Conservation (phyloP, 768 basidiomycete species). For the Vararia minispora region DNA sequence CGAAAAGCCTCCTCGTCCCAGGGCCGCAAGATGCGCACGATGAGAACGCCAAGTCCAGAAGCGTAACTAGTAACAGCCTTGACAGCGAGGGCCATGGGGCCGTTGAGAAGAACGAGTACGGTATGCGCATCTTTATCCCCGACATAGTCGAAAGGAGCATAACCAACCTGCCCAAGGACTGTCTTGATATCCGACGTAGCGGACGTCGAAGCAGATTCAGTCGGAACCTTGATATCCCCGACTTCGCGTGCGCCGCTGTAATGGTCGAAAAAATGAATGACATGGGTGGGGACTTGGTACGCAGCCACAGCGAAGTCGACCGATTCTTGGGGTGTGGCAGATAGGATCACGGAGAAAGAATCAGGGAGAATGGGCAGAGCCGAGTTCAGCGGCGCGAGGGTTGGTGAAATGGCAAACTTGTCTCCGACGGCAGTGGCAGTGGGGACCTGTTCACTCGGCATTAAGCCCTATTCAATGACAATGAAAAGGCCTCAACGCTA, state of each 20-base stretch:
- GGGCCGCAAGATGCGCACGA: slow-evolving; percentile 73
- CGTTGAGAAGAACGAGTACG: slow-evolving; percentile 64
- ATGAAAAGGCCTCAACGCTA: too few relatives aligned
- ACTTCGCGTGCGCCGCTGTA: slow-evolving; percentile 68
- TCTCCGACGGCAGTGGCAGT: slow-evolving; percentile 56
- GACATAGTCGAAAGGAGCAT: slow-evolving; percentile 64
- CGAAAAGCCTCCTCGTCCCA: slow-evolving; percentile 66
- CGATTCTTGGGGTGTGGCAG: slow-evolving; percentile 75
- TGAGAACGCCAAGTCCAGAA: slow-evolving; percentile 50
- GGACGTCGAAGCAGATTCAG: slow-evolving; percentile 23
- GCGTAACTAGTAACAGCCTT: slow-evolving; percentile 35
- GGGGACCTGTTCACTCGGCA: too few relatives aligned
- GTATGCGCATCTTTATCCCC: slow-evolving; percentile 55
- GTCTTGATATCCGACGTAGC: slow-evolving; percentile 29
- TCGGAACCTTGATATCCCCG: slow-evolving; percentile 38
- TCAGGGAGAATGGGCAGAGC: slow-evolving; percentile 51
- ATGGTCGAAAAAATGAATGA: slow-evolving; percentile 88
- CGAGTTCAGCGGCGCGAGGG: slow-evolving; percentile 56
- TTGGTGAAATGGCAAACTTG: slow-evolving; percentile 62
- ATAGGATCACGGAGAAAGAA: slow-evolving; percentile 63
- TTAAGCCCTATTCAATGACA: too few relatives aligned
- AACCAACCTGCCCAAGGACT: slow-evolving; percentile 46
- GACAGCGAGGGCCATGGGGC: slow-evolving; percentile 59
- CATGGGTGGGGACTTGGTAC: slow-evolving; percentile 64
- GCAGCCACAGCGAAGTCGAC: slow-evolving; percentile 66